Evolutionary conservation across 139 green algal species (phyloP), one percentile per base, ranked within the genome.

Genomic region (Zygnema cylindricum): DNA sequence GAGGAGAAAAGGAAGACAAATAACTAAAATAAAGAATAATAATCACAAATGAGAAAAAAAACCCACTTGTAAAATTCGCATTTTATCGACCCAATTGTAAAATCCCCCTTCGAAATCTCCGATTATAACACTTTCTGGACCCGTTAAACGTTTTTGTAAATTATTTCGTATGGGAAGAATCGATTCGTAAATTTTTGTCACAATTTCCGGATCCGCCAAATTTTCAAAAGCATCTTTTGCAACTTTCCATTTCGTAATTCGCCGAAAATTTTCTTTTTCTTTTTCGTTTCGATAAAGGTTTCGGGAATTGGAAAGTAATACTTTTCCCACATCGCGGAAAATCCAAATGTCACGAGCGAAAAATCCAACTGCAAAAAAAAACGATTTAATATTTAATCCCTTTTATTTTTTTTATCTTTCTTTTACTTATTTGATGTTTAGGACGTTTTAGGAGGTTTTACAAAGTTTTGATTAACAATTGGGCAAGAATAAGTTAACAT

Each of bases 181-280:
- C 11, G 69, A 91, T 49, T 94, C 55, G 63, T 96, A 96, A 55
- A 97, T 90, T 0, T 94, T 94, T n/a, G 93, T 25, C 0, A 38
- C 73, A 0, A 93, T 93, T 23, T 49, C 84, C 2, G 90, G 69
- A 11, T 94, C 88, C 0, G 93, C 93, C 0, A 96, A 81, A 11
- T 11, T 79, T 0, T 90, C 92, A 87, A 97, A 98, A 0, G 95
- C 96, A 87, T 98, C 95, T 0, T 81, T 85, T 0, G 88, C 94
- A 22, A 98, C 91, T 69, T 97, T 81, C 94, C 93, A 94, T 16
- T 92, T 1, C 43, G 23, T 79, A 11, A 86, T 36, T 54, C 36
- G 69, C 11, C 71, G 3, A n/a, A n/a, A n/a, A n/a, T n/a, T n/a
- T n/a, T n/a, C n/a, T n/a, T n/a, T n/a, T n/a, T n/a, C n/a, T n/a